Base-by-base conservation (phyloP, 768 basidiomycete species). In the Paxillus involutus region DNA sequence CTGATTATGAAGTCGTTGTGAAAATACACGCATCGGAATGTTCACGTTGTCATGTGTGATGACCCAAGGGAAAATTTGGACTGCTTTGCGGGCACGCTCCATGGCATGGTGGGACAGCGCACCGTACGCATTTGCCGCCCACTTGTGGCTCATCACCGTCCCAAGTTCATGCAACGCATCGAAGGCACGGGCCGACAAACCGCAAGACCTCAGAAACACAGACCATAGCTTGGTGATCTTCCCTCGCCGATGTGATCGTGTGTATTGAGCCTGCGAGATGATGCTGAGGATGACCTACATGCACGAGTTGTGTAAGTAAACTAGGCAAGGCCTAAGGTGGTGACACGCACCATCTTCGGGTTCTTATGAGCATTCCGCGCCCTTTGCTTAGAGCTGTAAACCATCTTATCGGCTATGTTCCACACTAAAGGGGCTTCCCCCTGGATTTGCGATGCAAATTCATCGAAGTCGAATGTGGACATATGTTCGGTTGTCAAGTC, bases 41-140 rank as follows among this genome's bases (percentile, higher is more conserved):
- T 72, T 68, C 10, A 75, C 40, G 51, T 78, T 78, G 60, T 78
- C 74, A 44, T 76, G 63, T 0, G 71, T 65, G 7, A 70, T 51
- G 11, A 66, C 11, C 66, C 66, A 76, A 1, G 71, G 68, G 54
- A 49, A 68, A 0, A 13, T 16, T 6, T 67, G 40, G 33, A 73
- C 71, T 10, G 54, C 17, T 0, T 40, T 7, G 3, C 56, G 56
- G 17, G 70, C 63, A n/a, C 64, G 58, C 1, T 45, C 46, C 64
- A 73, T 67, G 2, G 59, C 53, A 8, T 49, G n/a, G 2, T 56
- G 46, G 0, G 74, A 10, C 36, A n/a, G 35, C 11, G 12, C 19
- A n/a, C 39, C n/a, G 42, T 30, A 51, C 44, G 50, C 30, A 30
- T 49, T 10, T 9, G 60, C 49, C 1, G 55, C 65, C 67, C 67